A percentile compares a stretch with the other conserved stretches of the same genome.
Conservation (phyloP, 768 basidiomycete genomes). For the Leccinum olivaceopallidum region DNA sequence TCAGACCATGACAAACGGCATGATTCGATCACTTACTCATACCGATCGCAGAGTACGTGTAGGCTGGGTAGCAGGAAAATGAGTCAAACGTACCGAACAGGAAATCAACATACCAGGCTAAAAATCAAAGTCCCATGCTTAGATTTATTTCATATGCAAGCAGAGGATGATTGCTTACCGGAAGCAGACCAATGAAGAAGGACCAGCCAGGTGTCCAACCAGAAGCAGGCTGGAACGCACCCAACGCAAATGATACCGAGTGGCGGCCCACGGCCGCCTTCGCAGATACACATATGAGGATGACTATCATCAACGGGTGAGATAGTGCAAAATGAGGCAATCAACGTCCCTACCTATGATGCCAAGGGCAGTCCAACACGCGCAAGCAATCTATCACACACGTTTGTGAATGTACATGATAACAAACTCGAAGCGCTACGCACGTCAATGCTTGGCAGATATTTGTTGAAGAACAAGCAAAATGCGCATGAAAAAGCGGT, state of each 20-base stretch:
- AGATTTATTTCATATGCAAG: not conserved
- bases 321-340: not conserved
- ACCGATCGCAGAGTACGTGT: slow-evolving; percentile 58
- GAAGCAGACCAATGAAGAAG: slow-evolving; percentile 65
- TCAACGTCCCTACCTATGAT: slow-evolving; percentile 41
- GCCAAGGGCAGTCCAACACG: slow-evolving; percentile 63
- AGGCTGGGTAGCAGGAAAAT: slow-evolving; percentile 39
- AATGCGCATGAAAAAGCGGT: slow-evolving; percentile 47
- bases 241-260: slow-evolving; percentile 55
- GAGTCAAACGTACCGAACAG: not conserved
- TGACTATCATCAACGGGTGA: slow-evolving; percentile 42
- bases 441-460: slow-evolving; percentile 52
- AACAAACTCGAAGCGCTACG: slow-evolving; percentile 2
- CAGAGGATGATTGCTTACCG: slow-evolving; percentile 36
- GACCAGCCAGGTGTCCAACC: slow-evolving; percentile 71
- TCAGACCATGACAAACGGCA: slow-evolving; percentile 6
- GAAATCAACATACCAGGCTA: slow-evolving; percentile 29
- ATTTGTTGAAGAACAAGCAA: slow-evolving; percentile 56
- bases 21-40: slow-evolving; percentile 46
- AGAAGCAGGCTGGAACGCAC: slow-evolving; percentile 61
- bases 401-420: slow-evolving; percentile 5
- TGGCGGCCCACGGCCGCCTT: slow-evolving; percentile 58
- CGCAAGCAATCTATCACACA: slow-evolving; percentile 49
- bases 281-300: slow-evolving; percentile 53
- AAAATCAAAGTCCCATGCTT: not conserved